Conservation (phyloP, 176 grass and related monocot species). For the Calamus simplicifolius region DNA sequence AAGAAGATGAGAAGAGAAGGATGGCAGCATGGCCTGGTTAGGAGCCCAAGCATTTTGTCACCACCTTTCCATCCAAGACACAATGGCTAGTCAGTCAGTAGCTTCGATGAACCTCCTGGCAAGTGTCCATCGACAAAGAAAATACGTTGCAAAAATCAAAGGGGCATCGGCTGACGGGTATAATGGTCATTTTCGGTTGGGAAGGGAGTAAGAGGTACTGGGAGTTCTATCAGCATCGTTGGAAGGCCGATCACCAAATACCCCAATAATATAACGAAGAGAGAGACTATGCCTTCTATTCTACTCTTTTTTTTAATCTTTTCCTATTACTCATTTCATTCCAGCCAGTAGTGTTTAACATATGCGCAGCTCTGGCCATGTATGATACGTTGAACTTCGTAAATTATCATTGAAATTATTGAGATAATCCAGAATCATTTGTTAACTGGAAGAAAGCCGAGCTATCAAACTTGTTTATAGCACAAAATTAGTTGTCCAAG, state of each 20-base stretch:
- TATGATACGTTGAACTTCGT: too few relatives aligned
- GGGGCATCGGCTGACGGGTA: constrained; percentile 32
- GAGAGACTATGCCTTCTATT: too few relatives aligned
- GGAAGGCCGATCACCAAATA: too few relatives aligned
- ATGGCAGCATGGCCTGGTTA: constrained; percentile 52
- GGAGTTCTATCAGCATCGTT: too few relatives aligned
- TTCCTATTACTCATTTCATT: not conserved
- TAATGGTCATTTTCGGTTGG: too few relatives aligned
- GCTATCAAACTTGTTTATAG: too few relatives aligned
- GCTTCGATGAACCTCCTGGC: constrained; percentile 20
- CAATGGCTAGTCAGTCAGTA: not conserved
- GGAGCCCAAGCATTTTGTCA: constrained; percentile 26
- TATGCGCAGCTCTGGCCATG: too few relatives aligned
- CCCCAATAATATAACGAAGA: not conserved
- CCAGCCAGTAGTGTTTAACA: not conserved
- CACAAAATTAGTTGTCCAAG: too few relatives aligned
- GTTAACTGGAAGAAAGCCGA: too few relatives aligned
- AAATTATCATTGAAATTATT: too few relatives aligned
- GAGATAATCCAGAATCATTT: too few relatives aligned
- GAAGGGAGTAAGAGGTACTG: too few relatives aligned
- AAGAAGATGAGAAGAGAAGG: constrained; percentile 77
- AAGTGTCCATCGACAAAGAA: constrained; percentile 25
- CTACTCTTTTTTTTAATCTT: not conserved
- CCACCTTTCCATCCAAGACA: not conserved
- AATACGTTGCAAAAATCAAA: constrained; percentile 18